These are phyloP conservation scores for Leishmania gerbilli DNA, from an alignment of 208 protist genomes.

Conservation along the genomic window DNA sequence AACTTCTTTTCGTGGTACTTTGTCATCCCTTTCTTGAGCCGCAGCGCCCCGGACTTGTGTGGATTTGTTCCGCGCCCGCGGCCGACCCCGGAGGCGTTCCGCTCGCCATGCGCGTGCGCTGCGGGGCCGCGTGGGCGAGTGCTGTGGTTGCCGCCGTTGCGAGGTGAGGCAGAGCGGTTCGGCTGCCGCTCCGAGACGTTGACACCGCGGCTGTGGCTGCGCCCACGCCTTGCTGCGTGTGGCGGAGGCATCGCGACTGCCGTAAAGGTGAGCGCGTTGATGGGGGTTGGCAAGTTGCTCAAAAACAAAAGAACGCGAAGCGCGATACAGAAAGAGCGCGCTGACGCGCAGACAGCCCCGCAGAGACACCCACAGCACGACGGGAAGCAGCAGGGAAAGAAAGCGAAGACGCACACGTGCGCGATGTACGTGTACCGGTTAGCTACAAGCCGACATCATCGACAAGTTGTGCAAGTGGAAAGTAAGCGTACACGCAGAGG, in stretches of 20 bases:
- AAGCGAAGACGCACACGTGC: background rate
- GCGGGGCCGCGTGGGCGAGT: background rate
- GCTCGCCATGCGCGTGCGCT: background rate
- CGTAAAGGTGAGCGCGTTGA: background rate
- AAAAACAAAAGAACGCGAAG: background rate
- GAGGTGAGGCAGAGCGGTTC: background rate
- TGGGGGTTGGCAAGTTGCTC: background rate
- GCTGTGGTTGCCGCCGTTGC: background rate
- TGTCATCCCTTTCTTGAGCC: slow-evolving; percentile 62
- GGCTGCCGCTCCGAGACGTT: background rate
- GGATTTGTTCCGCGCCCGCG: background rate
- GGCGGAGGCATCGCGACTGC: slow-evolving; percentile 21
- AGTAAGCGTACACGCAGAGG: background rate
- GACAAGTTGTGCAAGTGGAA: background rate
- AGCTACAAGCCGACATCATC: background rate
- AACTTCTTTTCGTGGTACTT: slow-evolving; percentile 68
- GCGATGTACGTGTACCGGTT: background rate
- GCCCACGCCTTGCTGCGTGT: slow-evolving; percentile 28
- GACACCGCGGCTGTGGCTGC: slow-evolving; percentile 9
- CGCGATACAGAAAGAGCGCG: slow-evolving; percentile 9
- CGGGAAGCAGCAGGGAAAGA: background rate
- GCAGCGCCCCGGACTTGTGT: slow-evolving; percentile 18
- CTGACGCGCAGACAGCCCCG: background rate
- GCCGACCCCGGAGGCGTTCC: background rate
- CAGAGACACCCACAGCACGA: background rate